Conservation (phyloP, 352 stramenopile species). For the Thalassiosira livingstoniorum region DNA sequence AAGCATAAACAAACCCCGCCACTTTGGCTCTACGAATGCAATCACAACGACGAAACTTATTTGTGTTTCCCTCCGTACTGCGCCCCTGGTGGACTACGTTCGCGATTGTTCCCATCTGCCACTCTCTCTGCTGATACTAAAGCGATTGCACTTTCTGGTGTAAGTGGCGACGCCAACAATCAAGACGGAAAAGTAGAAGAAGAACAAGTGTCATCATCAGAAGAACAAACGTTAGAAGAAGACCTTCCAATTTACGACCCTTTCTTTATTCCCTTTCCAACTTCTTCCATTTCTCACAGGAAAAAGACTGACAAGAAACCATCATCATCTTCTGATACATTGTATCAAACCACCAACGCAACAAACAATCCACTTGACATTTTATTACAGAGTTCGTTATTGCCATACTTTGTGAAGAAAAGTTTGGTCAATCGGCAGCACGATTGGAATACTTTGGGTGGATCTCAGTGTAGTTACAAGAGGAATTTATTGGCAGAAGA, state of each 20-base stretch:
- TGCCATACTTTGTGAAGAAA: conserved; percentile 29
- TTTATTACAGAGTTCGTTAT: conserved; percentile 27
- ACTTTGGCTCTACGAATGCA: conserved; percentile 46
- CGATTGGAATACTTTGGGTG: conserved; percentile 51
- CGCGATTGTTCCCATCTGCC: conserved; percentile 34
- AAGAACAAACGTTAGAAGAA: not conserved
- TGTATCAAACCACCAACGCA: not conserved
- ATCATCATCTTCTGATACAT: not conserved
- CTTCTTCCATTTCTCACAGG: not conserved
- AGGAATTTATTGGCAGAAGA: conserved; percentile 13
- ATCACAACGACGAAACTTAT: conserved; percentile 41
- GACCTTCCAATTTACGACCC: conserved; percentile 22
- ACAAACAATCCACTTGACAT: conserved; percentile 42
- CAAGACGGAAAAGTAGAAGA: conserved; percentile 16
- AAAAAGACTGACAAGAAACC: conserved; percentile 6
- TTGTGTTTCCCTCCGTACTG: conserved; percentile 57
- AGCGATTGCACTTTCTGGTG: not conserved
- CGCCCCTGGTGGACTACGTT: conserved; percentile 45
- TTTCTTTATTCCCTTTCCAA: conserved; percentile 19
- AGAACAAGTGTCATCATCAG: conserved; percentile 6
- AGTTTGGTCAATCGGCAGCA: conserved; percentile 19
- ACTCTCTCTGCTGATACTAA: conserved; percentile 1
- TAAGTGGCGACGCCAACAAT: not conserved
- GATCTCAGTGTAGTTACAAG: conserved; percentile 43
- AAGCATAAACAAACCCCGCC: not conserved